These are phyloP conservation scores for Calonectria hawksworthii DNA, from an alignment of 2,329 filamentous ascomycete species.

Conservation along the genomic window DNA sequence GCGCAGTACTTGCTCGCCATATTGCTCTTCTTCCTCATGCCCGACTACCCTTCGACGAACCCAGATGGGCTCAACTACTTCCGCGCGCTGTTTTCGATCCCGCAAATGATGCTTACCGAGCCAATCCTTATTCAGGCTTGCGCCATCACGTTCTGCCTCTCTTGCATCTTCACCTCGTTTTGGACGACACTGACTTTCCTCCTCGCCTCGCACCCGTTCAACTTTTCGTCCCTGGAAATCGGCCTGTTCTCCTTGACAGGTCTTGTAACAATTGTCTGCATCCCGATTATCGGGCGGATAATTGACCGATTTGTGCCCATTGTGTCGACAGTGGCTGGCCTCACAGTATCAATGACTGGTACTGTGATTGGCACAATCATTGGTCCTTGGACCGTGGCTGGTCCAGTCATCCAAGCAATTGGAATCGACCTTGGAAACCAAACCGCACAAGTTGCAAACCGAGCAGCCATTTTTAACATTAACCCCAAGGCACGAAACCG, in stretches of 20 bases:
- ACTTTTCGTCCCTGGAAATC: constrained; percentile 76
- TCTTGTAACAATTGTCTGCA: constrained; percentile 75
- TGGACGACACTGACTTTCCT: constrained; percentile 83
- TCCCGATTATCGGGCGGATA: constrained; percentile 77
- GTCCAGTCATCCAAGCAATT: constrained; percentile 80
- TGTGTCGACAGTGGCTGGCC: constrained; percentile 75
- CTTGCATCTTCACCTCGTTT: constrained; percentile 65
- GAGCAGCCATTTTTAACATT: constrained; percentile 77
- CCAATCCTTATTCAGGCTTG: constrained; percentile 80
- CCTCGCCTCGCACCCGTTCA: constrained; percentile 77
- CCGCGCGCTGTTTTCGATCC: constrained; percentile 74
- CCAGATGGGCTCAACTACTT: constrained; percentile 75
- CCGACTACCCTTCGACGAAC: constrained; percentile 84
- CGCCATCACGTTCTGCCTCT: constrained; percentile 73
- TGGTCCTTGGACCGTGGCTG: constrained; percentile 75
- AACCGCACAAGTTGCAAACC: constrained; percentile 80
- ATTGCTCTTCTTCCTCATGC: constrained; percentile 80
- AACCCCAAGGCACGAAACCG: constrained; percentile 80
- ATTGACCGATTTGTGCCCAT: constrained; percentile 79
- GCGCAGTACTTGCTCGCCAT: constrained; percentile 77
- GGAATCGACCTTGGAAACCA: constrained; percentile 80
- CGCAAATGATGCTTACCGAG: constrained; percentile 73
- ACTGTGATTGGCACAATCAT: constrained; percentile 78
- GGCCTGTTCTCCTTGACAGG: constrained; percentile 86
- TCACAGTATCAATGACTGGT: constrained; percentile 70